These are phyloP conservation scores for Gracilaria gracilis DNA, from an alignment of 23 red algal species.

Conservation along the genomic window DNA sequence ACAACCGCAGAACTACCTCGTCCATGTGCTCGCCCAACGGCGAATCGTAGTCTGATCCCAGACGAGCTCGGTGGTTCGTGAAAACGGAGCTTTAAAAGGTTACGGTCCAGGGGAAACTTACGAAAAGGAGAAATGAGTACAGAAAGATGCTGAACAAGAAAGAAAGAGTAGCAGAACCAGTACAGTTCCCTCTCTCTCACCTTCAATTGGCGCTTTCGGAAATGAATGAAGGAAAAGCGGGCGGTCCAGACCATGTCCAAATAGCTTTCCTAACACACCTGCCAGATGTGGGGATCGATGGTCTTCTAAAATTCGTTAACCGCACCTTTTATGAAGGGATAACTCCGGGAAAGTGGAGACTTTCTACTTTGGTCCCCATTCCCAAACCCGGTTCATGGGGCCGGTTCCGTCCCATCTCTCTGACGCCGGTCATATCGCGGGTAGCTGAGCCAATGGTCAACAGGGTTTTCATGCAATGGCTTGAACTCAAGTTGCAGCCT, in stretches of 20 bases:
- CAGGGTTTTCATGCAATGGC: background rate
- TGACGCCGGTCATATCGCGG: background rate
- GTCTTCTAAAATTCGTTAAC: background rate
- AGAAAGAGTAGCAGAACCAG: background rate
- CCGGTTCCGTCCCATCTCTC: background rate
- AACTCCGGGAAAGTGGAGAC: background rate
- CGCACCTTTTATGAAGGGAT: background rate
- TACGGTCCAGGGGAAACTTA: too few relatives aligned
- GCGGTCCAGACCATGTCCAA: background rate
- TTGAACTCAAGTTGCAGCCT: background rate
- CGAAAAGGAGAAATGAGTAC: background rate
- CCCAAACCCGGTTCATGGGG: background rate
- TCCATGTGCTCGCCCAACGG: slow-evolving; percentile 2
- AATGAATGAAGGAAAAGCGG: background rate
- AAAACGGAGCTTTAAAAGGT: background rate
- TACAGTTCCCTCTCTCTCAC: background rate
- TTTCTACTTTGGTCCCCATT: background rate
- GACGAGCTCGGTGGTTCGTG: slow-evolving; percentile 3
- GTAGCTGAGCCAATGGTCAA: slow-evolving; percentile 9
- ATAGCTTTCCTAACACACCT: background rate
- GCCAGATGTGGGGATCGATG: background rate
- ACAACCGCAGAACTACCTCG: background rate
- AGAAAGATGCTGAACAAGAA: background rate
- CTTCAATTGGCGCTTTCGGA: background rate
- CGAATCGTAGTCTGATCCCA: background rate